Conservation (phyloP, 345 rosid genomes). For the Litchi chinensis region DNA sequence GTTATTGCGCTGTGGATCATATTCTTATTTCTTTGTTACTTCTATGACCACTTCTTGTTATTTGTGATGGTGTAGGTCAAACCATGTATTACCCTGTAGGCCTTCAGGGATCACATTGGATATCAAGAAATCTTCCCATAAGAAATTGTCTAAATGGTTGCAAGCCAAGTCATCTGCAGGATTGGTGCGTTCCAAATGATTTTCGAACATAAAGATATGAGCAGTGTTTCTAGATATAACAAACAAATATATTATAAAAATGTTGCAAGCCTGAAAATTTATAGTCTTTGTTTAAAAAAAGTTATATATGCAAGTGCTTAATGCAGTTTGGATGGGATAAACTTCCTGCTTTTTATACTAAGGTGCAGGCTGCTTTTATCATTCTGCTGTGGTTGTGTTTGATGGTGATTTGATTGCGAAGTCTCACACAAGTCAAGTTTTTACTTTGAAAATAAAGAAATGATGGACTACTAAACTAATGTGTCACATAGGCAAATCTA, state of each 20-base stretch:
- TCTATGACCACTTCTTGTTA: neutral
- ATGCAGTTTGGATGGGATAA: neutral
- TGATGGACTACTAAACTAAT: no score
- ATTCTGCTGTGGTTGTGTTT: no score
- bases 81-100: conserved; percentile 86
- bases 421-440: no score
- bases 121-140: conserved; percentile 89
- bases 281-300: neutral
- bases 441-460: no score
- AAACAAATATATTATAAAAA: neutral
- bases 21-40: conserved; percentile 8
- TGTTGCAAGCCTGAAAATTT: neutral
- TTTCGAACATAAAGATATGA: neutral
- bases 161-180: conserved; percentile 83
- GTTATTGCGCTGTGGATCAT: neutral
- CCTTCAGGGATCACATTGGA: conserved; percentile 80
- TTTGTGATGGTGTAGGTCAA: conserved; percentile 61
- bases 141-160: conserved; percentile 94
- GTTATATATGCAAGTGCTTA: neutral
- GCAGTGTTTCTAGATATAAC: neutral
- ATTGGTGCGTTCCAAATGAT: conserved; percentile 48
- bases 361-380: no score
- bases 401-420: no score
- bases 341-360: neutral
- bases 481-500: no score